Evolutionary conservation across 2,329 filamentous ascomycete genomes (phyloP).

Genomic region (Fusarium bulbicola): DNA sequence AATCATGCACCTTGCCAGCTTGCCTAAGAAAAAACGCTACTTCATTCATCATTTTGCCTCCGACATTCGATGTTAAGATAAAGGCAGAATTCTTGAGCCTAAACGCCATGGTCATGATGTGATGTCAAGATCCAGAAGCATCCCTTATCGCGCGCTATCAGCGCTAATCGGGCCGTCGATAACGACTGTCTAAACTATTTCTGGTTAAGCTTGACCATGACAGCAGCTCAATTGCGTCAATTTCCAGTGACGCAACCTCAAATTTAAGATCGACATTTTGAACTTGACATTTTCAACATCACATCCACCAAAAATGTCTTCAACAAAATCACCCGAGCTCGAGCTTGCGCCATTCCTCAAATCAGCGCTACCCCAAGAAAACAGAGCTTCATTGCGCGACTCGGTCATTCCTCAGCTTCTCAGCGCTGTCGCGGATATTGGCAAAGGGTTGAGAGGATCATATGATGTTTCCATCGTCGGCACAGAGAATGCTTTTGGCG

Average conservation of each 20-base stretch:
- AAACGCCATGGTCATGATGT: conserved; percentile 1
- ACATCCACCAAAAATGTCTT: conserved; percentile 13
- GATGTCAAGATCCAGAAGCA: background rate
- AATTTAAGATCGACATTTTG: background rate
- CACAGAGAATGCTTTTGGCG: conserved; percentile 65
- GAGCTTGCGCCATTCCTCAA: conserved; percentile 18
- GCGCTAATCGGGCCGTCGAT: conserved; percentile 12
- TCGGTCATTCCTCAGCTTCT: conserved; percentile 62
- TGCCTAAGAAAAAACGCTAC: accelerated
- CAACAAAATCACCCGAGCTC: background rate
- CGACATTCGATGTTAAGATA: background rate
- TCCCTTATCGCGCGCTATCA: conserved; percentile 9
- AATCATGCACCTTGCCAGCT: accelerated
- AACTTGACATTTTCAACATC: background rate
- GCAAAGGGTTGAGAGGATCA: conserved; percentile 53
- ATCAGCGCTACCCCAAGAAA: conserved; percentile 33
- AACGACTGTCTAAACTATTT: background rate
- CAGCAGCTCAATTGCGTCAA: conserved; percentile 25
- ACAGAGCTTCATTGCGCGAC: conserved; percentile 48
- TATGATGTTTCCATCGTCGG: conserved; percentile 59
- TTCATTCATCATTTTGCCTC: accelerated
- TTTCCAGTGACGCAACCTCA: conserved; percentile 24
- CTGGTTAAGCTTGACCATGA: background rate
- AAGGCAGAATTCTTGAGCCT: background rate
- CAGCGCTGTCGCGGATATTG: conserved; percentile 55